These are phyloP conservation scores for Mortierella sp. DNA, from an alignment of 371 early-diverging fungal species.

Conservation along the genomic window DNA sequence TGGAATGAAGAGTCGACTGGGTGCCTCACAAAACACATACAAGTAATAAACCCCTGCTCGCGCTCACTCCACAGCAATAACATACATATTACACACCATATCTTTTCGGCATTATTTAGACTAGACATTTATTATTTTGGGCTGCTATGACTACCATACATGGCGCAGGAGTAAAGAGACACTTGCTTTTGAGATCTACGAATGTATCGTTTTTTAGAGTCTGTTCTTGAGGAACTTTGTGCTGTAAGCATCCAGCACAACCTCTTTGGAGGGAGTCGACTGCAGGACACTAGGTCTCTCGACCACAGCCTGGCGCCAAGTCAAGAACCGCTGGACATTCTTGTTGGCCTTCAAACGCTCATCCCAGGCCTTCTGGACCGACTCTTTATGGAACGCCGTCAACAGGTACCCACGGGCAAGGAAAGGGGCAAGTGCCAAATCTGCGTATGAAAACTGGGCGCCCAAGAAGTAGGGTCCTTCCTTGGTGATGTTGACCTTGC, in stretches of 20 bases:
- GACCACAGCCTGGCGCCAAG: constrained; percentile 25
- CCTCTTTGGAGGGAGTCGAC: constrained; percentile 15
- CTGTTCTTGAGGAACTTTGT: background rate
- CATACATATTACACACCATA: background rate
- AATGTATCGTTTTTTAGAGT: background rate
- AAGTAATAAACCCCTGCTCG: background rate
- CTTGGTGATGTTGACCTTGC: constrained; percentile 6
- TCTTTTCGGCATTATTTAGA: background rate
- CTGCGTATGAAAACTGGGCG: constrained; percentile 68
- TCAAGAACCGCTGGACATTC: constrained; percentile 21
- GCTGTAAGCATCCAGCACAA: constrained; percentile 14
- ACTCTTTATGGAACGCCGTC: constrained; percentile 36
- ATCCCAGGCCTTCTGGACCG: constrained; percentile 40
- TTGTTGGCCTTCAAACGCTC: constrained; percentile 20
- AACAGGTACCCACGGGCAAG: constrained; percentile 29
- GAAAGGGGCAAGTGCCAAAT: constrained; percentile 70
- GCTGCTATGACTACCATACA: background rate
- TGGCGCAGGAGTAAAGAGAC: background rate
- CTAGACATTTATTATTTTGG: background rate
- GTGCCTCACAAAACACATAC: background rate
- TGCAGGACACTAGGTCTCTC: constrained; percentile 18
- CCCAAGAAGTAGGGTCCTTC: constrained; percentile 59
- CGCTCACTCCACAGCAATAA: background rate
- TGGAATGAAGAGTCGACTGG: constrained; percentile 18
- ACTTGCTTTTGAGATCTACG: background rate